Conservation (phyloP, 176 grass and related monocot species). For the Aegilops tauschii region DNA sequence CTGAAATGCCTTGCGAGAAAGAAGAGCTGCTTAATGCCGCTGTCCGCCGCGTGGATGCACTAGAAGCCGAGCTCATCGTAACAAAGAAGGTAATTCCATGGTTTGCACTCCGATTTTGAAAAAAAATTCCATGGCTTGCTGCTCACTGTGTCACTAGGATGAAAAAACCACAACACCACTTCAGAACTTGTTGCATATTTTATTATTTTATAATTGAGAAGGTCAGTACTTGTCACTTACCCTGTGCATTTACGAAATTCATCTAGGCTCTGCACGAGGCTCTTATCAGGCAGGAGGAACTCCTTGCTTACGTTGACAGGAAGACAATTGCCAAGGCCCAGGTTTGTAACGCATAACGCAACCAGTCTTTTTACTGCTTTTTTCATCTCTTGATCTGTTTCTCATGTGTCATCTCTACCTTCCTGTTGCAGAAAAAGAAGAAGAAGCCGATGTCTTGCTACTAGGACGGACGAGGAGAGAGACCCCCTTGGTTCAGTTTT, state of each 20-base stretch:
- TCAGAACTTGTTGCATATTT: not conserved
- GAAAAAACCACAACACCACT: not conserved
- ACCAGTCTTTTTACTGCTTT: not conserved
- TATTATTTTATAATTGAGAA: not conserved
- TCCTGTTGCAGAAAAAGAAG: conserved; percentile 51
- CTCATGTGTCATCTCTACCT: conserved; percentile 1
- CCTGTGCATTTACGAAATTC: not conserved
- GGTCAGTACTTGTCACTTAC: not conserved
- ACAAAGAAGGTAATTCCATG: conserved; percentile 82
- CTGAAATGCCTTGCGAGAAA: conserved; percentile 94
- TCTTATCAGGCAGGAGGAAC: conserved; percentile 93
- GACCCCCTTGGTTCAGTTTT: not conserved
- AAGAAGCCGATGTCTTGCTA: conserved; percentile 70
- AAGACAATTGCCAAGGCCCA: conserved; percentile 73
- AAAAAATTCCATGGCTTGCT: not conserved
- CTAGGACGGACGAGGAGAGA: conserved; percentile 33
- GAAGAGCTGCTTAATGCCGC: conserved; percentile 94
- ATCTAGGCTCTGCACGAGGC: conserved; percentile 84
- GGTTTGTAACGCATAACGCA: conserved; percentile 40
- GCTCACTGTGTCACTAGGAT: not conserved
- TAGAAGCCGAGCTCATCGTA: conserved; percentile 97
- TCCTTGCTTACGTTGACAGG: conserved; percentile 82
- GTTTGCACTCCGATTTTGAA: not conserved
- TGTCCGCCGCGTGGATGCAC: conserved; percentile 86
- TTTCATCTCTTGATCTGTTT: not conserved